phyloP scores from a whole-genome alignment of 257 asterid species.

The Solanum pennellii region DNA sequence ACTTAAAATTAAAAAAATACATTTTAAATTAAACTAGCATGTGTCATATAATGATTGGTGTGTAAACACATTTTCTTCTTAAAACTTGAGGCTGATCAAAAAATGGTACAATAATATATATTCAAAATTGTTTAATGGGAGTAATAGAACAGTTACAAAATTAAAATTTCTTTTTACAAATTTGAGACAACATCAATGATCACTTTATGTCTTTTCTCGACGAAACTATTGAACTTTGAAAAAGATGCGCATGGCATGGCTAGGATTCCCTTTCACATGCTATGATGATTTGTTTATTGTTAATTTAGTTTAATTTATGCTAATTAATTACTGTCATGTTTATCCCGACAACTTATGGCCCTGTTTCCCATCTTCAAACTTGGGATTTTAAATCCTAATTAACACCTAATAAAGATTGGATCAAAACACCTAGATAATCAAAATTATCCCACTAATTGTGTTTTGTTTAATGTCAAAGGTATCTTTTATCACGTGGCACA shows the following conservation, averaged over 20 bases:
- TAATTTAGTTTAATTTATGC: not conserved
- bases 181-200: accelerated
- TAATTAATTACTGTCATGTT: not conserved
- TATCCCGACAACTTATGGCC: not conserved
- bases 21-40: too few relatives aligned
- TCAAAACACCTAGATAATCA: not conserved
- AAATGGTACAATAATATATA: too few relatives aligned
- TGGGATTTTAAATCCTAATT: not conserved
- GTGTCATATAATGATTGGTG: too few relatives aligned
- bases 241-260: not conserved
- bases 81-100: too few relatives aligned
- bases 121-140: too few relatives aligned
- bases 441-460: not conserved
- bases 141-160: too few relatives aligned
- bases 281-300: not conserved
- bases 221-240: not conserved
- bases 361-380: not conserved
- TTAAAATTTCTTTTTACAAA: too few relatives aligned
- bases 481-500: not conserved
- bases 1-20: too few relatives aligned
- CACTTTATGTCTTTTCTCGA: too few relatives aligned
- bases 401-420: not conserved
- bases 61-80: too few relatives aligned
- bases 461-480: not conserved
- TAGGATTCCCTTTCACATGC: not conserved